A percentile compares a stretch with the other conserved stretches of the same genome.
phyloP scores from a whole-genome alignment of 2,329 filamentous ascomycete genomes.

The Fusarium sp. region DNA sequence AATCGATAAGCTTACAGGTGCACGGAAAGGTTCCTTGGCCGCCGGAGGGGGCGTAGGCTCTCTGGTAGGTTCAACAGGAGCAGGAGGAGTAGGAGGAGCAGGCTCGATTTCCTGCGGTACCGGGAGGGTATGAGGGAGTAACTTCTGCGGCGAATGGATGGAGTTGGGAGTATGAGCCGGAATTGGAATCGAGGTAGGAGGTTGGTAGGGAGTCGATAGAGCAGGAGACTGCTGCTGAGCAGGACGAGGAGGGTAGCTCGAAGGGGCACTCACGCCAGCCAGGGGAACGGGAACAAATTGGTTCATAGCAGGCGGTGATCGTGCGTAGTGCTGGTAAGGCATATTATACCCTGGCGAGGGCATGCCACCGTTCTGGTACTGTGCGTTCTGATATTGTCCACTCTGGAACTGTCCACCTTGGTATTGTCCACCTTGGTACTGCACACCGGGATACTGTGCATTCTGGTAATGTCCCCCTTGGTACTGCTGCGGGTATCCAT shows the following conservation, averaged over 20 bases:
- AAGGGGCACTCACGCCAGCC: constrained; percentile 60
- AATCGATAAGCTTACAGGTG: constrained; percentile 60
- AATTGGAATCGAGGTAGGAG: constrained; percentile 61
- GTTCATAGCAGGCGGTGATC: constrained; percentile 66
- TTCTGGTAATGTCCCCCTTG: constrained; percentile 49
- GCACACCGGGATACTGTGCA: constrained; percentile 42
- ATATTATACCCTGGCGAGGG: constrained; percentile 60
- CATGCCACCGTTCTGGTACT: constrained; percentile 53
- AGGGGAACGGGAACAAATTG: constrained; percentile 68
- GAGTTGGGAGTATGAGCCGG: constrained; percentile 67
- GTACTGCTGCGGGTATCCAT: constrained; percentile 71
- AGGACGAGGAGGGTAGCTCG: constrained; percentile 64
- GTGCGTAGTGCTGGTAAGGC: constrained; percentile 58
- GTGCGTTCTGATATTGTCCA: constrained; percentile 48
- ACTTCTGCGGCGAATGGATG: constrained; percentile 61
- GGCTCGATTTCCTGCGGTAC: constrained; percentile 58
- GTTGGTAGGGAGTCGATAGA: constrained; percentile 69
- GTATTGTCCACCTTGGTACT: constrained; percentile 44
- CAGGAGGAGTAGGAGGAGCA: constrained; percentile 45
- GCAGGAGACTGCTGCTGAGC: constrained; percentile 63
- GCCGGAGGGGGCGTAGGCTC: constrained; percentile 47
- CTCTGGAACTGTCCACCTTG: constrained; percentile 59
- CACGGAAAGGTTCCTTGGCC: constrained; percentile 57
- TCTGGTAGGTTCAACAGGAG: constrained; percentile 42
- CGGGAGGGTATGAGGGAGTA: constrained; percentile 62